Percentiles rank a stretch among this genome's conserved stretches.
Evolutionary conservation across 169 alveolate species (phyloP).

Genomic region (Babesia ovata): DNA sequence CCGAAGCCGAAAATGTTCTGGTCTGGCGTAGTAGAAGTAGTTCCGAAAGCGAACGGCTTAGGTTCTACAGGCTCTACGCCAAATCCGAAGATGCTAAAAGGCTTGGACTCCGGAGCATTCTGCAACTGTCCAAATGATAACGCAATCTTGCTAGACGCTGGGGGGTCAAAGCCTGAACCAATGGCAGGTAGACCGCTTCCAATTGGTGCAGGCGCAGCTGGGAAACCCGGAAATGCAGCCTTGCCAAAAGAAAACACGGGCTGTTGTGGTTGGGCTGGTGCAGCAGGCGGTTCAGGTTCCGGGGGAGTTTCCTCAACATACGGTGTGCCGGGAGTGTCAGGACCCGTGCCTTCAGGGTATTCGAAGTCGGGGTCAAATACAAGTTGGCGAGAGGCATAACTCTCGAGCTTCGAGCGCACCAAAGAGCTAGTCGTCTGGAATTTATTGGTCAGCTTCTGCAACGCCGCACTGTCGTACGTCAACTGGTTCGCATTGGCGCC

Average conservation of each 20-base stretch:
- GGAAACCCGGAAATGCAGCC: background rate
- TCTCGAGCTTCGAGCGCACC: conserved; percentile 7
- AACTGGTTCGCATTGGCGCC: conserved; percentile 25
- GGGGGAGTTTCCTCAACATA: background rate
- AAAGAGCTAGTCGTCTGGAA: conserved; percentile 28
- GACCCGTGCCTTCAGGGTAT: conserved; percentile 18
- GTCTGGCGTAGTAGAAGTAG: background rate
- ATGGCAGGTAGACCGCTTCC: background rate
- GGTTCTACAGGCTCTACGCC: background rate
- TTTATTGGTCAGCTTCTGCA: conserved; percentile 42
- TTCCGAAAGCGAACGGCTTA: background rate
- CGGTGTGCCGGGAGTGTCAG: conserved; percentile 19
- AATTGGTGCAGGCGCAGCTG: background rate
- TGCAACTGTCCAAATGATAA: background rate
- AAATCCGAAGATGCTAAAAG: background rate
- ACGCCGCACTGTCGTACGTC: conserved; percentile 15
- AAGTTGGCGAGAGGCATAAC: conserved; percentile 44
- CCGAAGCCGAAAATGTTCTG: background rate
- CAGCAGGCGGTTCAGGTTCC: background rate
- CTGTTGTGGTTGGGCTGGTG: background rate
- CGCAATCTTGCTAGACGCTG: background rate
- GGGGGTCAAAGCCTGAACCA: conserved; percentile 1
- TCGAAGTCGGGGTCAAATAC: conserved; percentile 66
- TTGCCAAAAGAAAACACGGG: background rate
- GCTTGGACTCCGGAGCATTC: background rate